A percentile compares a stretch with the other conserved stretches of the same genome.
These are phyloP conservation scores for Botrytis squamosa DNA, from an alignment of 2,329 filamentous ascomycete genomes.

Conservation along the genomic window DNA sequence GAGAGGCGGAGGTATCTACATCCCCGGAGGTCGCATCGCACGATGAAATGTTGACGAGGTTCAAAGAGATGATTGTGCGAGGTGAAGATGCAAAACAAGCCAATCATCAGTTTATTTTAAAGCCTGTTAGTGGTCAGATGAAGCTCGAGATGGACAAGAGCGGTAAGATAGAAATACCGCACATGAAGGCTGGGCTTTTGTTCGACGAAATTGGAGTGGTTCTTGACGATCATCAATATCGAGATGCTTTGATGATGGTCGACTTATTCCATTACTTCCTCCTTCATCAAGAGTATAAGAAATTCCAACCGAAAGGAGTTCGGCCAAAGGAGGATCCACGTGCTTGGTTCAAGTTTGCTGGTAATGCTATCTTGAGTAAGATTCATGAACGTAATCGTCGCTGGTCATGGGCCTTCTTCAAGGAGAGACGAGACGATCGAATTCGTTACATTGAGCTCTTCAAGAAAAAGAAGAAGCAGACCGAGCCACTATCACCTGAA, in stretches of 20 bases:
- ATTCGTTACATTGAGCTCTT: constrained; percentile 88
- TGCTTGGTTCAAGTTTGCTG: constrained; percentile 91
- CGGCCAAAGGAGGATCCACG: constrained; percentile 84
- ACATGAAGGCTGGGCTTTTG: constrained; percentile 84
- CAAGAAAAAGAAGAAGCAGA: constrained; percentile 80
- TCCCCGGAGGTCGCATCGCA: constrained; percentile 64
- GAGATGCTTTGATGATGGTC: constrained; percentile 95
- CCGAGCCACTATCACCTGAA: constrained; percentile 62
- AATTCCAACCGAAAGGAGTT: constrained; percentile 77
- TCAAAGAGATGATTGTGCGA: constrained; percentile 77
- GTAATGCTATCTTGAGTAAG: constrained; percentile 82
- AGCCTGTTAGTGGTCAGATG: constrained; percentile 91
- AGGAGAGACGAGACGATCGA: constrained; percentile 86
- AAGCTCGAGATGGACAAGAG: constrained; percentile 96
- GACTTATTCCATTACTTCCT: constrained; percentile 99
- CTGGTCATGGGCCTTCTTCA: constrained; percentile 97
- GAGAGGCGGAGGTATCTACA: constrained; percentile 62
- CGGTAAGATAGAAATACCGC: constrained; percentile 72
- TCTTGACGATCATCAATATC: constrained; percentile 96
- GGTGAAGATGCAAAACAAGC: constrained; percentile 55
- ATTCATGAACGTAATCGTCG: constrained; percentile 91
- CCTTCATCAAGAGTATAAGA: constrained; percentile 95
- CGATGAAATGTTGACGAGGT: constrained; percentile 71
- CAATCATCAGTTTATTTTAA: constrained; percentile 87
- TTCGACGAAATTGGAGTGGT: constrained; percentile 98